Evolutionary conservation across 192 early-diverging fungal genomes (phyloP).

Genomic region (Gryganskiella cystojenkinii): DNA sequence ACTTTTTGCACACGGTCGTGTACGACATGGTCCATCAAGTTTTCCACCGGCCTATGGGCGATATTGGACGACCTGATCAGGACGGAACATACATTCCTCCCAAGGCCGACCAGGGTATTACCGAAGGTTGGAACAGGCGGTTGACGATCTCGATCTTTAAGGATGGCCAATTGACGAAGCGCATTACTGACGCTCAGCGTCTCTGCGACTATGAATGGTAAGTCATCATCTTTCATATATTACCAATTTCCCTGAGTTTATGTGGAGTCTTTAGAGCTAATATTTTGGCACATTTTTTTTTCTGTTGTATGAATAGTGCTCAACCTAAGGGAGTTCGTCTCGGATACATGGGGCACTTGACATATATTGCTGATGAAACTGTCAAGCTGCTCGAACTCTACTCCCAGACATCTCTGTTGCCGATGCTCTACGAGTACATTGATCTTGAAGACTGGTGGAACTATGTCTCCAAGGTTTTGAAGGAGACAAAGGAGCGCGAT

Average conservation of each 20-base stretch:
- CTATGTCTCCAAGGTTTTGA: constrained; percentile 60
- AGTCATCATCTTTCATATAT: not conserved
- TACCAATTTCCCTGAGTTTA: not conserved
- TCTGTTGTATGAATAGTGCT: constrained; percentile 55
- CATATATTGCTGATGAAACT: constrained; percentile 96
- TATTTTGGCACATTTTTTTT: not conserved
- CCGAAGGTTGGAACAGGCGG: constrained; percentile 47
- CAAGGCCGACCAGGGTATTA: constrained; percentile 31
- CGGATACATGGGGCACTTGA: constrained; percentile 99
- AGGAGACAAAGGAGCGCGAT: constrained; percentile 57
- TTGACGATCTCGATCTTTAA: constrained; percentile 75
- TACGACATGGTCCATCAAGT: constrained; percentile 99
- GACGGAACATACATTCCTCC: constrained; percentile 47
- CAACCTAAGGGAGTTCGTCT: constrained; percentile 90
- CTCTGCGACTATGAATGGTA: constrained; percentile 86
- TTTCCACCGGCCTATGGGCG: constrained; percentile 88
- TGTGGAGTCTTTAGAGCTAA: not conserved
- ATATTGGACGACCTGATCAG: constrained; percentile 47
- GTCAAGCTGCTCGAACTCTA: constrained; percentile 87
- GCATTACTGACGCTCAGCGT: constrained; percentile 87
- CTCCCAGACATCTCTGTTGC: constrained; percentile 35
- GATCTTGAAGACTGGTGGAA: constrained; percentile 65
- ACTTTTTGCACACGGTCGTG: constrained; percentile 98
- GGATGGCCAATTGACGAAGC: constrained; percentile 86
- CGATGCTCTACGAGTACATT: constrained; percentile 51